A percentile compares a stretch with the other conserved stretches of the same genome.
Evolutionary conservation across 192 early-diverging fungal species (phyloP).

Genomic region (Entomortierella beljakovae): DNA sequence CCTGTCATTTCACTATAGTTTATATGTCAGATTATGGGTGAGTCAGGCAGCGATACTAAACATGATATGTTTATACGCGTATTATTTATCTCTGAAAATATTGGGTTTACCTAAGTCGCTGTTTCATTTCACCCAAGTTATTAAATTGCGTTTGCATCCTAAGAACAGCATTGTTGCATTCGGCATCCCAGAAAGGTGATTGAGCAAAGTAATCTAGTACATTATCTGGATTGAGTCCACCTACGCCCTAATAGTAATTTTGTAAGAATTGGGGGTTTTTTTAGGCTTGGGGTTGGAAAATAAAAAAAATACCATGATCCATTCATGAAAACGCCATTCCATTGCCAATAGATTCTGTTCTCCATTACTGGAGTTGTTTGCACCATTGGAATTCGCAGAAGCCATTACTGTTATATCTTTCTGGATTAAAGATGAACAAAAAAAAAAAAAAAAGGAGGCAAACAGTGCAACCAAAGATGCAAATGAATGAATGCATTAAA

Average conservation of each 20-base stretch:
- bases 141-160: constrained; percentile 88
- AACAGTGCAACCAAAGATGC: too few relatives aligned
- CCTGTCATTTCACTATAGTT: constrained; percentile 75
- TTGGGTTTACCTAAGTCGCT: constrained; percentile 52
- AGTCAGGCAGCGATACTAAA: neutral
- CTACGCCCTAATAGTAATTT: constrained; percentile 59
- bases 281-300: neutral
- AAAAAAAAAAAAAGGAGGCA: too few relatives aligned
- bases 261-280: neutral
- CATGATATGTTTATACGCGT: neutral
- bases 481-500: too few relatives aligned
- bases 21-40: neutral
- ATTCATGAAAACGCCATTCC: constrained; percentile 54
- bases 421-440: too few relatives aligned
- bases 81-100: neutral
- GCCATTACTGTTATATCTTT: too few relatives aligned
- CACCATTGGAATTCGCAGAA: constrained; percentile 12
- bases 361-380: neutral
- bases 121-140: constrained; percentile 67
- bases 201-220: constrained; percentile 84
- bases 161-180: constrained; percentile 82
- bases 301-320: constrained; percentile 39
- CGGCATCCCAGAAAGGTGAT: constrained; percentile 86
- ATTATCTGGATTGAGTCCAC: constrained; percentile 78
- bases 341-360: constrained; percentile 33